phyloP scores from a whole-genome alignment of 2,329 filamentous ascomycete species.

The Aspergillus tamarii region DNA sequence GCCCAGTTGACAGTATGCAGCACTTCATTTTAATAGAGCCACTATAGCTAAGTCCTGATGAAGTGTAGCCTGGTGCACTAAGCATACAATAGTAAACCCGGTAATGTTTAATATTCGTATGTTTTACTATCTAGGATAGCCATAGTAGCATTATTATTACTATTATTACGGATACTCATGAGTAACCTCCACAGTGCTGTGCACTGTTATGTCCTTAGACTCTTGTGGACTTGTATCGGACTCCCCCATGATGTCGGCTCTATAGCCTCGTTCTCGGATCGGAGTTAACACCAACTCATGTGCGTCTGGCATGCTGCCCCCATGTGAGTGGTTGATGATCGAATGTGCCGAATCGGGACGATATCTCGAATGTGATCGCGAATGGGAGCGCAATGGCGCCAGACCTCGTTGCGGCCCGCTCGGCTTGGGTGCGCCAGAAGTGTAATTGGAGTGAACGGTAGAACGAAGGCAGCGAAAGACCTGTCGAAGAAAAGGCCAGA shows the following conservation, averaged over 20 bases:
- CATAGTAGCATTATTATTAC: neutral
- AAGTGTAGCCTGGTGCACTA: neutral
- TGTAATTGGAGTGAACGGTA: neutral
- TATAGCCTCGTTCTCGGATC: neutral
- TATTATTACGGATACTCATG: neutral
- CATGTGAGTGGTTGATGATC: neutral
- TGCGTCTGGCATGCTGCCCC: neutral
- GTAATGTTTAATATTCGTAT: neutral
- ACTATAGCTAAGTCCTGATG: neutral
- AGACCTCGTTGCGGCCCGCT: neutral
- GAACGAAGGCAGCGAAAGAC: neutral
- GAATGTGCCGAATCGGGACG: neutral
- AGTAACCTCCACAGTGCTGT: neutral
- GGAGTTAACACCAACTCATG: neutral
- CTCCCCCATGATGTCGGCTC: neutral
- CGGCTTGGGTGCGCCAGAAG: neutral
- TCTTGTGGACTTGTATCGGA: neutral
- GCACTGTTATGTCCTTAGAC: neutral
- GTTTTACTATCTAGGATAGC: neutral
- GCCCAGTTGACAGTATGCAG: neutral
- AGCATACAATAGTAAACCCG: neutral
- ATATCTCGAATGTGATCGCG: neutral
- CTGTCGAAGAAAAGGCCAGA: conserved; percentile 1
- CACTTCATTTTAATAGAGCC: neutral
- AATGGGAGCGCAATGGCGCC: neutral